Conservation (phyloP, 2,329 filamentous ascomycete genomes). For the Cryphonectria naterciae region DNA sequence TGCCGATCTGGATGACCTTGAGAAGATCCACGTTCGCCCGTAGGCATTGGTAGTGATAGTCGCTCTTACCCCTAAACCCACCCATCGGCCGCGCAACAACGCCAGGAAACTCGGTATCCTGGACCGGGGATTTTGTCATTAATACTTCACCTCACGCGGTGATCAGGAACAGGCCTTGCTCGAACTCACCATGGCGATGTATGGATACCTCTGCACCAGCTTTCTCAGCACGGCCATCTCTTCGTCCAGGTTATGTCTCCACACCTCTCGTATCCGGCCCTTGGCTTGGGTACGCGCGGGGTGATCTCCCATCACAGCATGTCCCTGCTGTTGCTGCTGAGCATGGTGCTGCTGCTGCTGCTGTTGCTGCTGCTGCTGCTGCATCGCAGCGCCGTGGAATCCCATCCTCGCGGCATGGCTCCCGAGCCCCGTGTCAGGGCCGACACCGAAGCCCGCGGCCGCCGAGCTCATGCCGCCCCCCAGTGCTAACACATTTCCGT, state of each 20-base stretch:
- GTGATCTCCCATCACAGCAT: slow-evolving; percentile 52
- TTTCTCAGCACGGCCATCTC: slow-evolving; percentile 86
- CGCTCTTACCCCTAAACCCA: slow-evolving; percentile 89
- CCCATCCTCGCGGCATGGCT: slow-evolving; percentile 88
- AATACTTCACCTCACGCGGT: background rate
- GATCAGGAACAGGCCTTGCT: slow-evolving; percentile 2
- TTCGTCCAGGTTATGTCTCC: slow-evolving; percentile 87
- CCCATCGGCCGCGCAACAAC: slow-evolving; percentile 96
- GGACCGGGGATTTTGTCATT: slow-evolving; percentile 28
- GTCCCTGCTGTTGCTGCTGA: slow-evolving; percentile 37
- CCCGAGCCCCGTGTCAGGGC: slow-evolving; percentile 72
- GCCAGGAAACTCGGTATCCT: slow-evolving; percentile 99
- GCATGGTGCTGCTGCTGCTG: slow-evolving; percentile 51
- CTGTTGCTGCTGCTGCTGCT: slow-evolving; percentile 48
- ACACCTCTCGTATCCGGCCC: slow-evolving; percentile 91
- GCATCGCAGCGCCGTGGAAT: slow-evolving; percentile 72
- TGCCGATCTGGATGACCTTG: slow-evolving; percentile 95
- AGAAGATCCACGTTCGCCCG: slow-evolving; percentile 96
- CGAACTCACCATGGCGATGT: slow-evolving; percentile 88
- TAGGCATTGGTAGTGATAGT: slow-evolving; percentile 98
- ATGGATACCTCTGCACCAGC: slow-evolving; percentile 87
- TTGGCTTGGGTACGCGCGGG: slow-evolving; percentile 64
- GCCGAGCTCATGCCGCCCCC: slow-evolving; percentile 54
- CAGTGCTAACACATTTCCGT: slow-evolving; percentile 60
- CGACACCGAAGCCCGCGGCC: slow-evolving; percentile 57